Conservation (phyloP, 495 filamentous ascomycete genomes). For the Parathielavia appendiculata region DNA sequence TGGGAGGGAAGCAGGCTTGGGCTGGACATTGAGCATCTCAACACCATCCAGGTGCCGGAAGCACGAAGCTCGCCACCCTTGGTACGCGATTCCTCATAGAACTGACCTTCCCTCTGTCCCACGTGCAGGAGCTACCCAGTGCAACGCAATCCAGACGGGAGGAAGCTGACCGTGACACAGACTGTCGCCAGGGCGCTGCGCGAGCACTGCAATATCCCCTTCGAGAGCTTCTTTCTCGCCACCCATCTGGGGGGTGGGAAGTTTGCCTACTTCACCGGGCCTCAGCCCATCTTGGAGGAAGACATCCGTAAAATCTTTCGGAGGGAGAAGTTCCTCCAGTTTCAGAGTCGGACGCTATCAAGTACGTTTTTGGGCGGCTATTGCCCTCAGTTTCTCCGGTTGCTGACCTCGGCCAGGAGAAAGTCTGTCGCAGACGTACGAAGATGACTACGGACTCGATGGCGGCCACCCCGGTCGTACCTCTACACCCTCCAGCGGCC, state of each 20-base stretch:
- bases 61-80: conserved; percentile 18
- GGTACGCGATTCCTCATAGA: conserved; percentile 12
- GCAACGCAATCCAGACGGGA: neutral
- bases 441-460: conserved; percentile 2
- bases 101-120: neutral
- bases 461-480: neutral
- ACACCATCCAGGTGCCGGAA: conserved; percentile 14
- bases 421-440: neutral
- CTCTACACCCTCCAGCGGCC: neutral
- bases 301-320: conserved; percentile 34
- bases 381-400: neutral
- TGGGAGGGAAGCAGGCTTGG: conserved; percentile 23
- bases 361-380: conserved; percentile 12
- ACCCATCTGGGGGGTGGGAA: conserved; percentile 32
- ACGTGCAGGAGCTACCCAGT: no score
- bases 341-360: conserved; percentile 12
- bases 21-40: conserved; percentile 17
- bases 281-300: conserved; percentile 20
- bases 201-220: conserved; percentile 36
- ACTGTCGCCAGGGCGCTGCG: conserved; percentile 37
- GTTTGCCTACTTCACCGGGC: conserved; percentile 31
- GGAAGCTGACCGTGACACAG: conserved; percentile 24
- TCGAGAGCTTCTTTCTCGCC: conserved; percentile 37
- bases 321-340: conserved; percentile 27
- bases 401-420: conserved; percentile 1